These are phyloP conservation scores for Floccularia luteovirens DNA, from an alignment of 768 basidiomycete species.

Conservation along the genomic window DNA sequence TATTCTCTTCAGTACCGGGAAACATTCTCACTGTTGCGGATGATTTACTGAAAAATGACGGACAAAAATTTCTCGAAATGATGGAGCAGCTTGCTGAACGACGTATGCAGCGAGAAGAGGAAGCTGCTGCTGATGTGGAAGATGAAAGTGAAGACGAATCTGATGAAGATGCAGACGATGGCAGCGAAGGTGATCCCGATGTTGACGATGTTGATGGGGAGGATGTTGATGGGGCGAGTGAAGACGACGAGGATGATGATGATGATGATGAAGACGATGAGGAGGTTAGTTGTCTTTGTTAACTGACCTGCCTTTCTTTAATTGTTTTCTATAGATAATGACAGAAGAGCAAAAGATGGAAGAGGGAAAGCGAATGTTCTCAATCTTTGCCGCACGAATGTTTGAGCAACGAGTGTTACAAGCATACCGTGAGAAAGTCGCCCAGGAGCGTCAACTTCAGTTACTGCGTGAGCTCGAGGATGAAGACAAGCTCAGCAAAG, in stretches of 20 bases:
- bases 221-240: slow-evolving; percentile 61
- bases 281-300: slow-evolving; percentile 24
- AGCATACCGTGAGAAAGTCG: slow-evolving; percentile 94
- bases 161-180: slow-evolving; percentile 49
- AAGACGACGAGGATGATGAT: slow-evolving; percentile 52
- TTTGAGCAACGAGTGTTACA: slow-evolving; percentile 97
- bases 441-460: slow-evolving; percentile 91
- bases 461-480: slow-evolving; percentile 92
- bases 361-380: slow-evolving; percentile 99
- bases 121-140: slow-evolving; percentile 35
- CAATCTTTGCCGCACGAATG: slow-evolving; percentile 98
- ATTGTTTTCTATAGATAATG: slow-evolving; percentile 44
- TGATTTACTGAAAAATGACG: slow-evolving; percentile 97
- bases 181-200: slow-evolving; percentile 54
- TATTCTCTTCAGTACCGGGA: slow-evolving; percentile 80
- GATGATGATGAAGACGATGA: slow-evolving; percentile 54
- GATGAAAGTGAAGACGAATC: slow-evolving; percentile 41
- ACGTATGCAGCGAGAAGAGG: slow-evolving; percentile 85
- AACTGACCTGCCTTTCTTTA: slow-evolving; percentile 8
- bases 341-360: slow-evolving; percentile 99
- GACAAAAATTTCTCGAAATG: slow-evolving; percentile 99
- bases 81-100: slow-evolving; percentile 98
- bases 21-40: slow-evolving; percentile 98
- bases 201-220: slow-evolving; percentile 55
- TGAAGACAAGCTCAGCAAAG: slow-evolving; percentile 81